Percentiles rank a stretch among this genome's conserved stretches.
These are phyloP conservation scores for Oryza glumipatula DNA, from an alignment of 176 grass and related monocot species.

Conservation along the genomic window DNA sequence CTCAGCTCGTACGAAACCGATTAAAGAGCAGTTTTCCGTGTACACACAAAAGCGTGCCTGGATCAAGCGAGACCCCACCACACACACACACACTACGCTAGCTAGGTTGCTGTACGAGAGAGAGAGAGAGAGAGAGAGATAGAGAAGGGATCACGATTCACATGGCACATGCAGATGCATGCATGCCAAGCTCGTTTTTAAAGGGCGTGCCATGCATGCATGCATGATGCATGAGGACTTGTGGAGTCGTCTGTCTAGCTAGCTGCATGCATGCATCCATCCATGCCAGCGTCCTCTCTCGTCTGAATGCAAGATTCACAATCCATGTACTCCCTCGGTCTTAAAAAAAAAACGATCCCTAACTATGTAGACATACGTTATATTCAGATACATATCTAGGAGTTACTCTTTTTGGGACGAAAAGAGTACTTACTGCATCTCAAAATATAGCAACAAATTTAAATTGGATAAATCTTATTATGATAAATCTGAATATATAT, in stretches of 20 bases:
- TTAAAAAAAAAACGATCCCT: no score
- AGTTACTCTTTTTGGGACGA: no score
- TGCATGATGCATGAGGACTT: neutral
- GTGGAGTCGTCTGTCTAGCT: no score
- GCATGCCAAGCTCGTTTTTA: slow-evolving; percentile 14
- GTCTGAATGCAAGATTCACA: neutral
- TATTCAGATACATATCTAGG: no score
- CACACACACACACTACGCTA: neutral
- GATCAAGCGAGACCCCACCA: neutral
- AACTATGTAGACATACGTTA: no score
- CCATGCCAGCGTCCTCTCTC: neutral
- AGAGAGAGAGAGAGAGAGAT: neutral
- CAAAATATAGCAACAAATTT: no score
- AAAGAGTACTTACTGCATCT: no score
- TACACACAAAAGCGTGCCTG: neutral
- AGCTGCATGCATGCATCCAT: no score
- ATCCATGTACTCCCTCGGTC: no score
- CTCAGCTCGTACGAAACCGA: neutral
- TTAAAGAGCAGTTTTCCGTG: neutral
- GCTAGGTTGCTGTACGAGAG: neutral
- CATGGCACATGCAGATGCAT: slow-evolving; percentile 45
- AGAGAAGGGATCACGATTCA: neutral
- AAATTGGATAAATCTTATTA: no score
- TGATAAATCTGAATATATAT: no score
- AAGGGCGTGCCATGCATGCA: slow-evolving; percentile 31